phyloP scores from a whole-genome alignment of 1,284 basidiomycete species.

The Wolfiporia cocos region DNA sequence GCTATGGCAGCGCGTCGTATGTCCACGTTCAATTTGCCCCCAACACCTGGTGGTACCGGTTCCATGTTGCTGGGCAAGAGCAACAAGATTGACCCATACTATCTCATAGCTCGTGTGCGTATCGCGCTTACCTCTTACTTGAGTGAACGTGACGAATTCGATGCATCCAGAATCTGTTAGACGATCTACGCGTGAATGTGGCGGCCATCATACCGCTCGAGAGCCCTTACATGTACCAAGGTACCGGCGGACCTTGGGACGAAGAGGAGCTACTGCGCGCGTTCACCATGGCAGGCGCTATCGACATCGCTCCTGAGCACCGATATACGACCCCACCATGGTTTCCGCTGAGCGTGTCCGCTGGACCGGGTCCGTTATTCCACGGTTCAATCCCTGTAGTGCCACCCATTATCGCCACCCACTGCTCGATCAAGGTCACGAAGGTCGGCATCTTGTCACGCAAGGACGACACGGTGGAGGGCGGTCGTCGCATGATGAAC shows the following conservation, averaged over 20 bases:
- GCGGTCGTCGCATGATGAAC: constrained; percentile 68
- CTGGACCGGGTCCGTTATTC: constrained; percentile 22
- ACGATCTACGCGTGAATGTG: constrained; percentile 74
- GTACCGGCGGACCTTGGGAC: constrained; percentile 66
- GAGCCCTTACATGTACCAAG: constrained; percentile 75
- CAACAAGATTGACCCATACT: constrained; percentile 86
- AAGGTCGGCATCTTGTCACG: constrained; percentile 81
- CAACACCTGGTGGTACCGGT: constrained; percentile 26
- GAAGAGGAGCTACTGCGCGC: constrained; percentile 60
- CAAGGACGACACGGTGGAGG: constrained; percentile 78
- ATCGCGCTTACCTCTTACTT: not conserved
- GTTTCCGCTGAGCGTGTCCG: constrained; percentile 41
- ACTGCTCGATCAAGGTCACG: constrained; percentile 64
- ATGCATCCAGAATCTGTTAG: constrained; percentile 53
- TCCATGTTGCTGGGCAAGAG: constrained; percentile 44
- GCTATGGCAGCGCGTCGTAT: constrained; percentile 33
- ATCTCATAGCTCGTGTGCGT: constrained; percentile 76
- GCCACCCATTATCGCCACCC: constrained; percentile 27
- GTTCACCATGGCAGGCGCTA: constrained; percentile 62
- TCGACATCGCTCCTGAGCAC: constrained; percentile 42
- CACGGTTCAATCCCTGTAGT: constrained; percentile 13
- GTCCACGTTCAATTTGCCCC: constrained; percentile 32
- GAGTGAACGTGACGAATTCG: not conserved
- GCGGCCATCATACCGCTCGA: constrained; percentile 55
- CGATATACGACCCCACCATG: constrained; percentile 38